Evolutionary conservation across 768 basidiomycete genomes (phyloP), one percentile per base, ranked within the genome.

Genomic region (Tulasnella sp.): DNA sequence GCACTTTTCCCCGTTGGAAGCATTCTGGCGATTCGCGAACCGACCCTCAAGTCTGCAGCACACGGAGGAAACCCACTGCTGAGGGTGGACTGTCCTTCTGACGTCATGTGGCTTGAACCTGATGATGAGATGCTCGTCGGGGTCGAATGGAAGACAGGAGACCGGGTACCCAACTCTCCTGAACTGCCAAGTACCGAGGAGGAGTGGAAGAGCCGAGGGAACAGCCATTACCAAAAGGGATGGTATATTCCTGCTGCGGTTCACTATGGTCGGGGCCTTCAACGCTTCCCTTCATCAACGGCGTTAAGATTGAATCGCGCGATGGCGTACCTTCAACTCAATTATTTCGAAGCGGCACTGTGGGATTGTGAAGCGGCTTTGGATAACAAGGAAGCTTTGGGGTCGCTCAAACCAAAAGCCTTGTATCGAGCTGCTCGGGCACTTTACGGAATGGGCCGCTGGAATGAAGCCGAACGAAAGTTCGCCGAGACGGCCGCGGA

Each of bases 11-110:
- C 85, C 1, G 64, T 85, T 42, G 86, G 86, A 1, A 82, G 82
- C 5, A 74, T 84, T n/a, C 46, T 86, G 28, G 84, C 83, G 40
- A 82, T 87, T 46, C 84, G 85, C 41, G 87, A 87, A 78, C 87
- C 87, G 0, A 81, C 80, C 0, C 81, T 83, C 78, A 85, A 85
- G 75, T 73, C 80, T 9, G 72, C 83, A 8, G 69, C 80, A 20
- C 7, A 69, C 12, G 83, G 81, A 22, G 14, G 6, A n/a, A 31
- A 58, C 16, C 72, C 74, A 1, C 76, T 84, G 31, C 50, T 87
- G 37, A 84, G 85, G 9, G 82, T 86, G 46, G 85, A 87, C 69
- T 85, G 84, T 20, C 85, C 86, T 1, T 82, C 84, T 1, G 85
- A 86, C 80, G 79, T 86, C 44, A 72, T 82, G 3, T 83, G 85